Evolutionary conservation across 1,284 basidiomycete species (phyloP).

Genomic region (Naganishia albida): DNA sequence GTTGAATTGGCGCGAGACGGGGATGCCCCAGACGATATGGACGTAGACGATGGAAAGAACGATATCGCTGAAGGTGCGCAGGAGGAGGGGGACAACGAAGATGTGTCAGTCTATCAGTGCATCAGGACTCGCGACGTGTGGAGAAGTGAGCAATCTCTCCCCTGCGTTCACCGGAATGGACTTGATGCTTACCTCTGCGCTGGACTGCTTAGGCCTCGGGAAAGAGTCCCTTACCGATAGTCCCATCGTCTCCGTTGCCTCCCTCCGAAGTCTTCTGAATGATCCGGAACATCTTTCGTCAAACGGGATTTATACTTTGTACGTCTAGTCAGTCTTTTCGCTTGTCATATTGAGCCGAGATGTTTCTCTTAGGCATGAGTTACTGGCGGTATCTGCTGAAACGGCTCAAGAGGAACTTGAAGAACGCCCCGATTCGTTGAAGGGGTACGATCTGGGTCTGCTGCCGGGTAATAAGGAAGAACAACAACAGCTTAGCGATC

Average conservation of each 20-base stretch:
- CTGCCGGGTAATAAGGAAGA: background rate
- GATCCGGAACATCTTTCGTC: constrained; percentile 10
- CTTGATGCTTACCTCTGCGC: background rate
- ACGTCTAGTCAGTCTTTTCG: background rate
- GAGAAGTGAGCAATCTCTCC: background rate
- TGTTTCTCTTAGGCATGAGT: constrained; percentile 4
- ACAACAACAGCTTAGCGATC: constrained; percentile 3
- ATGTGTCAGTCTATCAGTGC: background rate
- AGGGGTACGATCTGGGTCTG: constrained; percentile 5
- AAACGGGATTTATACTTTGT: constrained; percentile 1
- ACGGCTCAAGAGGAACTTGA: background rate
- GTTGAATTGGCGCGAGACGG: background rate
- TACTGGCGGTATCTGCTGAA: constrained; percentile 16
- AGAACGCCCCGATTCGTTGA: constrained; percentile 1
- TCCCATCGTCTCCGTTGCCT: background rate
- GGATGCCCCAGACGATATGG: background rate
- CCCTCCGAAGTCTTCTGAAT: constrained; percentile 12
- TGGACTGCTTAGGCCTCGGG: background rate
- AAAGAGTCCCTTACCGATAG: background rate
- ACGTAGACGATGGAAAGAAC: background rate
- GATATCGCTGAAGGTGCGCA: background rate
- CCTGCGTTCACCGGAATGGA: background rate
- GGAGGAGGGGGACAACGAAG: background rate
- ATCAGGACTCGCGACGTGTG: constrained; percentile 14
- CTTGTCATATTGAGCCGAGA: background rate